phyloP scores from a whole-genome alignment of 257 asterid species.

The Cynanchum wilfordii region DNA sequence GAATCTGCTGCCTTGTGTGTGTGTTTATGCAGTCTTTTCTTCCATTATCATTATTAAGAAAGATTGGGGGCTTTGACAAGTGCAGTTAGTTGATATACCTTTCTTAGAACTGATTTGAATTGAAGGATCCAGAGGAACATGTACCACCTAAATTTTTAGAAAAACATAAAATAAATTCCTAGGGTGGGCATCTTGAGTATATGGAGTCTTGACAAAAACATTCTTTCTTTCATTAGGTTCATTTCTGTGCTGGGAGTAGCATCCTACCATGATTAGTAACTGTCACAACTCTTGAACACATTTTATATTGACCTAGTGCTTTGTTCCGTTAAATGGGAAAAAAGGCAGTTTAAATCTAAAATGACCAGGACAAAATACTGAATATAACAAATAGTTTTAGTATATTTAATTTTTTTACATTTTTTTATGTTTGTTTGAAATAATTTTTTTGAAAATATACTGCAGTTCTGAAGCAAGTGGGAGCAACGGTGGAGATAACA shows the following conservation, averaged over 20 bases:
- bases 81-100: background rate
- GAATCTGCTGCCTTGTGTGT: background rate
- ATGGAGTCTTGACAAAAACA: background rate
- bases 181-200: background rate
- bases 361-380: background rate
- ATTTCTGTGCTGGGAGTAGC: background rate
- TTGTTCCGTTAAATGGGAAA: background rate
- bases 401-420: background rate
- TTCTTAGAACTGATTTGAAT: background rate
- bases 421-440: background rate
- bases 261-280: background rate
- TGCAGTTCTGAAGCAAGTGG: slow-evolving; percentile 38
- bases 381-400: background rate
- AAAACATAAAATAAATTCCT: background rate
- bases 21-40: background rate
- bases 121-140: background rate
- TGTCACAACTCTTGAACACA: background rate
- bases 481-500: slow-evolving; percentile 35
- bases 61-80: background rate
- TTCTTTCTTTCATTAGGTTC: background rate
- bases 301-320: background rate
- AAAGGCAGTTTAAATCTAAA: background rate
- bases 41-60: background rate
- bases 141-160: background rate
- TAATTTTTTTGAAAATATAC: slow-evolving; percentile 2